A percentile compares a stretch with the other conserved stretches of the same genome.
Evolutionary conservation across 2,329 filamentous ascomycete species (phyloP).

Genomic region (Septoria petroselini): DNA sequence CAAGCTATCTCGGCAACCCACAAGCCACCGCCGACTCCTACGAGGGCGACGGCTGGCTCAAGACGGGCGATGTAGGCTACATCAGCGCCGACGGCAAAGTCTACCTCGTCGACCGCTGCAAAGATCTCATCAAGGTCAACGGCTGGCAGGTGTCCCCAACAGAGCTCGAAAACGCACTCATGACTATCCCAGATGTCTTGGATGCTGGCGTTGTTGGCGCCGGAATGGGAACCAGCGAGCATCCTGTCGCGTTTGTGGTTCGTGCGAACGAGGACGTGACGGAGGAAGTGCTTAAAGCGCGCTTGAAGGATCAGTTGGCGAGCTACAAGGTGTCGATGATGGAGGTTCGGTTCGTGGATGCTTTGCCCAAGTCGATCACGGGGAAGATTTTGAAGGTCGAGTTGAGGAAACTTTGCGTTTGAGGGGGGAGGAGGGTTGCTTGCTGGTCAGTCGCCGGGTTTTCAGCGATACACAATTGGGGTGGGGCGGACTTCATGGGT

Average conservation of each 20-base stretch:
- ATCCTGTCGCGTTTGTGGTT: conserved; percentile 28
- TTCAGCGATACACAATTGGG: too few species aligned
- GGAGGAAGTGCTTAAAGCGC: conserved; percentile 32
- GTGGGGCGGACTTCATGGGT: too few species aligned
- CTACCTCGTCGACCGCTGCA: conserved; percentile 37
- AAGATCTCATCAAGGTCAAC: conserved; percentile 40
- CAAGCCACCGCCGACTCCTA: conserved; percentile 28
- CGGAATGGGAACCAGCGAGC: conserved; percentile 21
- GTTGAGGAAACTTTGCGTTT: conserved; percentile 13
- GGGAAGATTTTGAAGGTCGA: conserved; percentile 35
- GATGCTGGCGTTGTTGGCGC: conserved; percentile 34
- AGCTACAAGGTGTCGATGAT: conserved; percentile 38
- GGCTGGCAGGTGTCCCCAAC: conserved; percentile 38
- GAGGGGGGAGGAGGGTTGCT: too few species aligned
- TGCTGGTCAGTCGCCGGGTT: too few species aligned
- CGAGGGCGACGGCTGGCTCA: conserved; percentile 73
- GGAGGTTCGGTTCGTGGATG: conserved; percentile 29
- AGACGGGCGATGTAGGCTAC: conserved; percentile 65
- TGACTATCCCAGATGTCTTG: conserved; percentile 27
- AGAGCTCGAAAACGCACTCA: conserved; percentile 35
- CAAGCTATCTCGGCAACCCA: conserved; percentile 37
- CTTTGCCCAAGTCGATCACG: conserved; percentile 35
- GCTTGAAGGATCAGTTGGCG: conserved; percentile 35
- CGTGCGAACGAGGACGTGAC: conserved; percentile 17
- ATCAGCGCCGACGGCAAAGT: conserved; percentile 30